Evolutionary conservation across 129 eudicot genomes (phyloP), one percentile per base, ranked within the genome.

Genomic region (Pseudognaphalium luteoalbum): DNA sequence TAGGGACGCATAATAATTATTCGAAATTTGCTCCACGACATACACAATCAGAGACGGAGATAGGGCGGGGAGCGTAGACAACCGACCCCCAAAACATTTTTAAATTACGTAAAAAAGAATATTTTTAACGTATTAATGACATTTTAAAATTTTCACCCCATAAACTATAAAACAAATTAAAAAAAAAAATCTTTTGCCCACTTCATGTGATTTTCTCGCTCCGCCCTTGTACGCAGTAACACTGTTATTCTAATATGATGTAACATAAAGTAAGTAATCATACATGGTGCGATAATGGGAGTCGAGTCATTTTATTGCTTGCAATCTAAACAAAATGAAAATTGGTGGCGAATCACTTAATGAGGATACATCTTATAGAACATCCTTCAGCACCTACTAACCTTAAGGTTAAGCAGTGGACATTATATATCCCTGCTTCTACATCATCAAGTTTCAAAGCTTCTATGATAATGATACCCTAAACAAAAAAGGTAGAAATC

Each of bases 361-460:
- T 62, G 34, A 62, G 67, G 35, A 62, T 28, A 3, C 67, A 62
- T 62, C 67, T 62, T 22, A 62, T 62, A 3, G 67, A 39, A 25
- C 34, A 62, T 62, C 67, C 67, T 62, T 62, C 35, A 4, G 67
- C 67, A 14, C 67, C n/a, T 62, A 62, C 35, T 62, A 62, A 28
- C 67, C 67, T 29, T 62, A 62, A 59, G 2, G 35, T 15, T 62
- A 62, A 62, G 28, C 67, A 62, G 37, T 62, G 67, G 37, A 62
- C 37, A 28, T 25, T 12, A 62, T 62, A 28, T 62, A 62, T 62
- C 9, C 67, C 67, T 5, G 67, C 37, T 62, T 62, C 67, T 14
- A 62, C 67, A 30, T 62, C 67, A 2, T 22, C 67, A 62, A 62
- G 67, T 62, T 62, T 62, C 37, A 62, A 62, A 62, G 34, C 37